Percentiles rank a stretch among this genome's conserved stretches.
These are phyloP conservation scores for Aureobasidium sp. DNA, from an alignment of 2,329 filamentous ascomycete genomes.

Conservation along the genomic window DNA sequence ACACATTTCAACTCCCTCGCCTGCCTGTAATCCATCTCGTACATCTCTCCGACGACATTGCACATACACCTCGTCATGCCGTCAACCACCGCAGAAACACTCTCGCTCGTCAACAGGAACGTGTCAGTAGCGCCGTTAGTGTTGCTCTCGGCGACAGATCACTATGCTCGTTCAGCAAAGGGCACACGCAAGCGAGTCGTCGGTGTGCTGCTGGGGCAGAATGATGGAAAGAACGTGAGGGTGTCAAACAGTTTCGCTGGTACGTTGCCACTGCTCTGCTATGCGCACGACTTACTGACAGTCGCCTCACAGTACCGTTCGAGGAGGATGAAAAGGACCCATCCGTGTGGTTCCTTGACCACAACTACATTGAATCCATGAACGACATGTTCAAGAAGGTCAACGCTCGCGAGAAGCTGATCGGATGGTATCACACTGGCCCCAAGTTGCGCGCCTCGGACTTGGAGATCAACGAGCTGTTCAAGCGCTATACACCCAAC, in stretches of 20 bases:
- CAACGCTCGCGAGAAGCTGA: constrained; percentile 96
- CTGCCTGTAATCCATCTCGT: not conserved
- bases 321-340: constrained; percentile 99
- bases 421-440: constrained; percentile 99
- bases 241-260: constrained; percentile 99
- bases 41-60: not conserved
- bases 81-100: constrained; percentile 90
- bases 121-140: constrained; percentile 97
- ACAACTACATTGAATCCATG: constrained; percentile 99
- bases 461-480: constrained; percentile 97
- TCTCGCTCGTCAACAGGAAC: constrained; percentile 87
- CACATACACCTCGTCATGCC: constrained; percentile 56
- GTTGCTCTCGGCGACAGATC: constrained; percentile 94
- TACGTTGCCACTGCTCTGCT: constrained; percentile 37
- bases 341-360: constrained; percentile 97
- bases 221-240: constrained; percentile 89
- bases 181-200: constrained; percentile 84
- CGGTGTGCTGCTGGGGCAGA: constrained; percentile 88
- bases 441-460: constrained; percentile 95
- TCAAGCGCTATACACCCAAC: constrained; percentile 98
- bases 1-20: not conserved
- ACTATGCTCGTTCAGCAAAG: constrained; percentile 91
- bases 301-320: constrained; percentile 65
- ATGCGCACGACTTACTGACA: constrained; percentile 13
- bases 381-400: constrained; percentile 99